phyloP scores from a whole-genome alignment of 352 stramenopile genomes.

The Halophytophthora polymorphica region DNA sequence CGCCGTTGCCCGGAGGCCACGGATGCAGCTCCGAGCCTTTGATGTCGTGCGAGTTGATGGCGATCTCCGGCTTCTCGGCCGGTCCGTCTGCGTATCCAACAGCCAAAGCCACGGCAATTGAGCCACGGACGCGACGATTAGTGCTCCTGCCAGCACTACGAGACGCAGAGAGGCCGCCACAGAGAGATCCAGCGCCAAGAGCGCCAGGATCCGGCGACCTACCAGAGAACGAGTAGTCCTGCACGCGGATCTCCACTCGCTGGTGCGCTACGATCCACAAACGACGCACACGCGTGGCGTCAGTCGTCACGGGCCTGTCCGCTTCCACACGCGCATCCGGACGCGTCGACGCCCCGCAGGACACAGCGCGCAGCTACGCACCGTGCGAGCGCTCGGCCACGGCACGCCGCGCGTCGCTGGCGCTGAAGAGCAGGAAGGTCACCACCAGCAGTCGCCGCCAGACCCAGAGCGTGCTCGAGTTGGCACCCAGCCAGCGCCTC shows the following conservation, averaged over 20 bases:
- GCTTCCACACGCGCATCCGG: no score
- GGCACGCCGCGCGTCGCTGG: slow-evolving; percentile 32
- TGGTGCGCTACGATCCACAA: slow-evolving; percentile 18
- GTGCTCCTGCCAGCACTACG: neutral
- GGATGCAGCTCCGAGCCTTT: slow-evolving; percentile 42
- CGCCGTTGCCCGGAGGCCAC: slow-evolving; percentile 8
- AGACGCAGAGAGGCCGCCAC: neutral
- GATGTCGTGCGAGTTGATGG: slow-evolving; percentile 58
- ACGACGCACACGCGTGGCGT: neutral
- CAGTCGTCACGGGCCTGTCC: no score
- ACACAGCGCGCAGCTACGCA: slow-evolving; percentile 7
- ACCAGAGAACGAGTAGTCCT: slow-evolving; percentile 67
- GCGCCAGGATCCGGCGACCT: neutral
- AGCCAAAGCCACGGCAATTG: neutral
- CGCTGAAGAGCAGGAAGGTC: slow-evolving; percentile 27
- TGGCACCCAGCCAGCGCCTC: slow-evolving; percentile 2
- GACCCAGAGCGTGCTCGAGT: slow-evolving; percentile 9
- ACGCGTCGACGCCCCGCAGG: no score
- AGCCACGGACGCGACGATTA: neutral
- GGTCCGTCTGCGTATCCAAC: slow-evolving; percentile 30
- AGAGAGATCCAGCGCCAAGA: neutral
- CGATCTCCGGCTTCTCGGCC: slow-evolving; percentile 36
- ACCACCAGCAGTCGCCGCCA: slow-evolving; percentile 20
- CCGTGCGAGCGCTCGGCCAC: slow-evolving; percentile 32
- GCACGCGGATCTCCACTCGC: slow-evolving; percentile 56